phyloP scores from a whole-genome alignment of 192 early-diverging fungal species.

The Helicostylum pulchrum region DNA sequence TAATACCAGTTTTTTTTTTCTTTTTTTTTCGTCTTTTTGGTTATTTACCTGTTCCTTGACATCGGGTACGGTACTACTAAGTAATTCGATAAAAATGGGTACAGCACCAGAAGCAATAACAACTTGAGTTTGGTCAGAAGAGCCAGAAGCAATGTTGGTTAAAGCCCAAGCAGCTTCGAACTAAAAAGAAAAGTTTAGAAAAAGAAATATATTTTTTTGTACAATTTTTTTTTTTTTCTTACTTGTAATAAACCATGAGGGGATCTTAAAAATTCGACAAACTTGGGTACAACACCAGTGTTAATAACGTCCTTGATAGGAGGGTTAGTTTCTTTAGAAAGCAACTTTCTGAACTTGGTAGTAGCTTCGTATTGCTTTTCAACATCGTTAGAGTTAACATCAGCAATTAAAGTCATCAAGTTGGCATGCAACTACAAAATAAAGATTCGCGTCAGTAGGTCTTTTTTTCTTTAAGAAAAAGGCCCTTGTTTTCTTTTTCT shows the following conservation, averaged over 20 bases:
- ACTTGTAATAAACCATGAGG: conserved; percentile 35
- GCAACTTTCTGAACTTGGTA: conserved; percentile 44
- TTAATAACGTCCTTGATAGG: conserved; percentile 51
- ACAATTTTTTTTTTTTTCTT: background rate
- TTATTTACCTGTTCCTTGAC: conserved; percentile 40
- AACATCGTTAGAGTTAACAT: conserved; percentile 38
- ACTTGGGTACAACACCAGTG: conserved; percentile 44
- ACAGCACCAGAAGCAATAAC: conserved; percentile 47
- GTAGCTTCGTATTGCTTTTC: conserved; percentile 44
- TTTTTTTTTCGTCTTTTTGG: background rate
- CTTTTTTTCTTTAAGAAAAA: background rate
- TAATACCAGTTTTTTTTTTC: background rate
- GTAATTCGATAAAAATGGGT: conserved; percentile 42
- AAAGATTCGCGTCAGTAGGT: background rate
- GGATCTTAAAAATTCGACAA: conserved; percentile 49
- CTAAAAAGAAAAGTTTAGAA: conserved; percentile 21
- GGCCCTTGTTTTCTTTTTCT: no score
- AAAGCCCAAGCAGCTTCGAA: conserved; percentile 57
- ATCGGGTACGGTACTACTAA: conserved; percentile 33
- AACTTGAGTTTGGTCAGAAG: conserved; percentile 41
- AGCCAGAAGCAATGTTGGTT: conserved; percentile 50
- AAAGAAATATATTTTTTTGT: background rate
- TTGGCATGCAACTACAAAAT: conserved; percentile 7
- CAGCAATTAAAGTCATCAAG: conserved; percentile 11
- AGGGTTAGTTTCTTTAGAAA: conserved; percentile 48